These are phyloP conservation scores for Cryphonectria radicalis DNA, from an alignment of 2,329 filamentous ascomycete genomes.

Conservation along the genomic window DNA sequence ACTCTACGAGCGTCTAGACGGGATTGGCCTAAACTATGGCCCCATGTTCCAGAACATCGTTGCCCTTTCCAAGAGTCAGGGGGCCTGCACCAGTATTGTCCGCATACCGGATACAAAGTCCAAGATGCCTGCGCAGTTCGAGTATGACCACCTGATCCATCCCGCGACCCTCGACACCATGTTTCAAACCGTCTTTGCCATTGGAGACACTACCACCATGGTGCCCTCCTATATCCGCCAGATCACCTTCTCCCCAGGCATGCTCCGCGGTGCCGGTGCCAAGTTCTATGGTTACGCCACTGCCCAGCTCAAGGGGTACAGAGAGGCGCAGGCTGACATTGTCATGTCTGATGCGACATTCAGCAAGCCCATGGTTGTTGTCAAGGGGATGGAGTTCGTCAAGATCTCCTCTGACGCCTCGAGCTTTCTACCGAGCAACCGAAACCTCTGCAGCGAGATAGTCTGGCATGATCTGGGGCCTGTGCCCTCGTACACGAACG, in stretches of 20 bases:
- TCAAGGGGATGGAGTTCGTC: slow-evolving; percentile 52
- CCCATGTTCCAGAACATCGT: slow-evolving; percentile 53
- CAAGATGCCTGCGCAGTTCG: slow-evolving; percentile 57
- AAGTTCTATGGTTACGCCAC: slow-evolving; percentile 49
- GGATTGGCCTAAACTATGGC: slow-evolving; percentile 57
- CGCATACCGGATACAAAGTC: slow-evolving; percentile 53
- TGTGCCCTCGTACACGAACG: slow-evolving; percentile 36
- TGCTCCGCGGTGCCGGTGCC: slow-evolving; percentile 39
- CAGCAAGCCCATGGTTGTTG: slow-evolving; percentile 43
- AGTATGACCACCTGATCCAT: slow-evolving; percentile 61
- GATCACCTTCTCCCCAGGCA: slow-evolving; percentile 49
- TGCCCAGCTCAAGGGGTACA: slow-evolving; percentile 41
- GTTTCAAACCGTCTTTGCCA: slow-evolving; percentile 56
- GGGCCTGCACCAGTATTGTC: slow-evolving; percentile 44
- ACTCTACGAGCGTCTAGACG: slow-evolving; percentile 55
- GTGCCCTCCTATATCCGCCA: slow-evolving; percentile 52
- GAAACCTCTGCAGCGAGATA: slow-evolving; percentile 53
- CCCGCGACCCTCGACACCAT: slow-evolving; percentile 61
- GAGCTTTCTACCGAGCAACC: slow-evolving; percentile 53
- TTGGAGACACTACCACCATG: slow-evolving; percentile 52
- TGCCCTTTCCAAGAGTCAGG: slow-evolving; percentile 39
- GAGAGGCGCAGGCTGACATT: slow-evolving; percentile 48
- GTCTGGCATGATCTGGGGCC: slow-evolving; percentile 46
- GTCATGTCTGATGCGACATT: slow-evolving; percentile 45
- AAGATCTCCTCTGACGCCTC: slow-evolving; percentile 38